These are phyloP conservation scores for Pestalotiopsis sp. DNA, from an alignment of 2,329 filamentous ascomycete species.

Conservation along the genomic window DNA sequence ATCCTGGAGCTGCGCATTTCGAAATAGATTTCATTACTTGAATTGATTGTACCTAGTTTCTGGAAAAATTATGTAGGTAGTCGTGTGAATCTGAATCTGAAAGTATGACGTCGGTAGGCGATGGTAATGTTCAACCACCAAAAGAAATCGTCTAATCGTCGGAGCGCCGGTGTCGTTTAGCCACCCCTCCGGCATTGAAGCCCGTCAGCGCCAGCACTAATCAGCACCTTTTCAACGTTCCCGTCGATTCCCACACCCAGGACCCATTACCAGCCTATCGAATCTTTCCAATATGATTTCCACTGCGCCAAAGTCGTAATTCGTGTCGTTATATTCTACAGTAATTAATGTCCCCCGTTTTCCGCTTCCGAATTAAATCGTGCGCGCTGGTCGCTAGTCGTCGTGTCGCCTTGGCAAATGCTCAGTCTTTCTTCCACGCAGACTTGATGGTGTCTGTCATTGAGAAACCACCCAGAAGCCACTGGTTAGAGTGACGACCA, in stretches of 20 bases:
- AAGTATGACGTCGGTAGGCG: background rate
- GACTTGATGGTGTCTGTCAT: constrained; percentile 42
- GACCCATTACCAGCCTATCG: background rate
- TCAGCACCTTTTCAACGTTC: background rate
- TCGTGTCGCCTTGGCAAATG: background rate
- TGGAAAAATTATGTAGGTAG: background rate
- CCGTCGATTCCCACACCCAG: background rate
- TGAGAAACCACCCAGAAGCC: constrained; percentile 51
- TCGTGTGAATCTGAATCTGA: background rate
- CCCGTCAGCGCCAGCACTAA: background rate
- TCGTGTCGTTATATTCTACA: background rate
- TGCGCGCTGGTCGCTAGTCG: background rate
- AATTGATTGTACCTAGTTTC: background rate
- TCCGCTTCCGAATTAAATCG: background rate
- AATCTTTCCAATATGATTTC: background rate
- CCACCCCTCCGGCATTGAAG: background rate
- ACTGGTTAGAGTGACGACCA: constrained; percentile 56
- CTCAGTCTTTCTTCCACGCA: constrained; percentile 25
- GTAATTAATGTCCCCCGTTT: background rate
- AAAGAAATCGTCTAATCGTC: background rate
- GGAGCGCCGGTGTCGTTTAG: background rate
- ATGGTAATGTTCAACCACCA: background rate
- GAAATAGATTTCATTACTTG: background rate
- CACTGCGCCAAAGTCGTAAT: background rate
- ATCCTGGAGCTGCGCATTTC: background rate